A percentile compares a stretch with the other conserved stretches of the same genome.
Evolutionary conservation across 139 green algal genomes (phyloP).

Genomic region (Auxenochlorella pyrenoidosa): DNA sequence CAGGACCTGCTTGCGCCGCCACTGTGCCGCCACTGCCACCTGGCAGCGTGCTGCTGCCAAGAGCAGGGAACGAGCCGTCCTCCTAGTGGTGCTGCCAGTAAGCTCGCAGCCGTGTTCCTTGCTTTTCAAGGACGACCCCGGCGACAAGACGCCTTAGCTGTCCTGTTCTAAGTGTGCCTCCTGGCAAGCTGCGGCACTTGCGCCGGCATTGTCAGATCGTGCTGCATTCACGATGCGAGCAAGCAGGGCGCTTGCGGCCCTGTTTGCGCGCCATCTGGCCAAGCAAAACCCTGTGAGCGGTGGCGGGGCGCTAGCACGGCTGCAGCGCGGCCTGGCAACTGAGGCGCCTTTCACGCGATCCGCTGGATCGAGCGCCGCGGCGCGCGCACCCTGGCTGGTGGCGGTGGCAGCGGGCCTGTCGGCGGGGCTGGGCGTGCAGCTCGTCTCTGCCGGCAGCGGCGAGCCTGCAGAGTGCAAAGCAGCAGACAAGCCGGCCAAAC

Average conservation of each 20-base stretch:
- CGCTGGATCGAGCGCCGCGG: background rate
- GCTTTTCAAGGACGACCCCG: too few relatives aligned
- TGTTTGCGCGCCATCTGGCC: background rate
- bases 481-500: background rate
- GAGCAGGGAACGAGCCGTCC: too few relatives aligned
- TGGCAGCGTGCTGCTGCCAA: too few relatives aligned
- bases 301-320: background rate
- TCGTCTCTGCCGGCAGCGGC: background rate
- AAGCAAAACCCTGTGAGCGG: background rate
- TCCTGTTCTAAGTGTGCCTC: too few relatives aligned
- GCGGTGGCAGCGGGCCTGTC: constrained; percentile 22
- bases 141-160: too few relatives aligned
- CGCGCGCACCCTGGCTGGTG: constrained; percentile 14
- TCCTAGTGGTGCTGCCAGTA: too few relatives aligned
- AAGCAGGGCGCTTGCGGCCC: background rate
- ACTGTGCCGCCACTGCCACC: too few relatives aligned
- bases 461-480: constrained; percentile 26
- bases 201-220: too few relatives aligned
- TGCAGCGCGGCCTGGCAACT: background rate
- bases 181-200: too few relatives aligned
- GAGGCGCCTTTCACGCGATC: background rate
- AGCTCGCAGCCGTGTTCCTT: too few relatives aligned
- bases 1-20: too few relatives aligned
- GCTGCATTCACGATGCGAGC: too few relatives aligned
- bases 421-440: constrained; percentile 13